phyloP scores from a whole-genome alignment of 2,329 filamentous ascomycete species.

The Kalmusia sp. region DNA sequence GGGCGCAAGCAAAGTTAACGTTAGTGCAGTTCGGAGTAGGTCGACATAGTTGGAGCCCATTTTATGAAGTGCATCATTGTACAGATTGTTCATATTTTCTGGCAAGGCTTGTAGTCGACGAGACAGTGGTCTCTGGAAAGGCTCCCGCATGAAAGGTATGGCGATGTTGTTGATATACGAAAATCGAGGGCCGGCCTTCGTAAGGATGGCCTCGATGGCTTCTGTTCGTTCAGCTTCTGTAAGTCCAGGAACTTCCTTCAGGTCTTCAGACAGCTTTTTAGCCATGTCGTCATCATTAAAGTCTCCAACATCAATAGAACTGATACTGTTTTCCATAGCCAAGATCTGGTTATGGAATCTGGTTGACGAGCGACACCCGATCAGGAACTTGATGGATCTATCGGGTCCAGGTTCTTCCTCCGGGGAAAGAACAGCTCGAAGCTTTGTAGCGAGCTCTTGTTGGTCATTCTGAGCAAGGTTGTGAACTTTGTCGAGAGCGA shows the following conservation, averaged over 20 bases:
- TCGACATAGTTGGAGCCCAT: constrained; percentile 14
- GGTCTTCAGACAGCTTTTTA: constrained; percentile 3
- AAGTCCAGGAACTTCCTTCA: constrained; percentile 8
- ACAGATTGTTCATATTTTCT: constrained; percentile 11
- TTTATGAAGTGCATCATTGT: constrained; percentile 10
- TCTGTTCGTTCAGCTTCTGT: constrained; percentile 10
- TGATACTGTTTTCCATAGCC: not conserved
- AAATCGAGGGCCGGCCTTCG: constrained; percentile 13
- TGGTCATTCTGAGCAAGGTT: constrained; percentile 3
- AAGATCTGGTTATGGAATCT: not conserved
- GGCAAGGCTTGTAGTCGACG: constrained; percentile 10
- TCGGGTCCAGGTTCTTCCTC: not conserved
- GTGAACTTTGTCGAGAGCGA: constrained; percentile 15
- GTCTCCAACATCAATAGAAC: constrained; percentile 12
- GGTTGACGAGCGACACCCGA: not conserved
- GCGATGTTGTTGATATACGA: constrained; percentile 13
- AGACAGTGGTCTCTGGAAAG: constrained; percentile 12
- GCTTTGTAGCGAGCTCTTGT: constrained; percentile 4
- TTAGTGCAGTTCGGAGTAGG: constrained; percentile 15
- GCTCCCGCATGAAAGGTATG: constrained; percentile 13
- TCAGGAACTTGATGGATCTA: not conserved
- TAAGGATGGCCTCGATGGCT: constrained; percentile 10
- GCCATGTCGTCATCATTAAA: constrained; percentile 12
- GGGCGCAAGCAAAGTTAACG: constrained; percentile 9
- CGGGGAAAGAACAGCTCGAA: not conserved